phyloP scores from a whole-genome alignment of 2,329 filamentous ascomycete genomes.

The Ceratocystis papillata region DNA sequence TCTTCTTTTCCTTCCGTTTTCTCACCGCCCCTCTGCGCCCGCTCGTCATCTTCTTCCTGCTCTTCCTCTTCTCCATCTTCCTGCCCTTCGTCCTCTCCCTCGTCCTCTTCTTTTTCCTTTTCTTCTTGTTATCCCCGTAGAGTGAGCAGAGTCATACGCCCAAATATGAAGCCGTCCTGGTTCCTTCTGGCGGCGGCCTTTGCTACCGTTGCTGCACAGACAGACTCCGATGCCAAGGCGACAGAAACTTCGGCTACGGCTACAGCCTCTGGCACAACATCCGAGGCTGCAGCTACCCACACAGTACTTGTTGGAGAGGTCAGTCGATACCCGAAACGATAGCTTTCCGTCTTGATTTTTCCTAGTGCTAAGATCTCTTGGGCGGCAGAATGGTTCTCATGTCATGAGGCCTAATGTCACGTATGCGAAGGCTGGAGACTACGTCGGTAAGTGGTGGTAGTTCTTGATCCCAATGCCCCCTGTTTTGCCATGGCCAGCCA shows the following conservation, averaged over 20 bases:
- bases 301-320: slow-evolving; percentile 24
- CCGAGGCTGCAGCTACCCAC: slow-evolving; percentile 20
- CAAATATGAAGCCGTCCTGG: neutral
- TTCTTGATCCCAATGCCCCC: neutral
- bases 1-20: too few species aligned
- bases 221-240: neutral
- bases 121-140: neutral
- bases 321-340: neutral
- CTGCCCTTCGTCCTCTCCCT: neutral
- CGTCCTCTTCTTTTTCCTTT: neutral
- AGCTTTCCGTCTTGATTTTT: neutral
- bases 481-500: neutral
- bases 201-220: neutral
- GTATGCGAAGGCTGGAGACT: slow-evolving; percentile 37
- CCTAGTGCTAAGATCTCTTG: neutral
- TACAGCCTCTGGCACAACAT: neutral
- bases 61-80: neutral
- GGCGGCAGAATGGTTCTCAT: slow-evolving; percentile 29
- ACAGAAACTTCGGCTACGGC: slow-evolving; percentile 22
- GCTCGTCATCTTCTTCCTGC: neutral
- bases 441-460: slow-evolving; percentile 33
- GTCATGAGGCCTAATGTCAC: slow-evolving; percentile 30
- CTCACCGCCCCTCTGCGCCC: too few species aligned
- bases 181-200: neutral
- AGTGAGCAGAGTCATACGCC: neutral